A percentile compares a stretch with the other conserved stretches of the same genome.
Conservation (phyloP, 768 basidiomycete genomes). For the Mycena galericulata region DNA sequence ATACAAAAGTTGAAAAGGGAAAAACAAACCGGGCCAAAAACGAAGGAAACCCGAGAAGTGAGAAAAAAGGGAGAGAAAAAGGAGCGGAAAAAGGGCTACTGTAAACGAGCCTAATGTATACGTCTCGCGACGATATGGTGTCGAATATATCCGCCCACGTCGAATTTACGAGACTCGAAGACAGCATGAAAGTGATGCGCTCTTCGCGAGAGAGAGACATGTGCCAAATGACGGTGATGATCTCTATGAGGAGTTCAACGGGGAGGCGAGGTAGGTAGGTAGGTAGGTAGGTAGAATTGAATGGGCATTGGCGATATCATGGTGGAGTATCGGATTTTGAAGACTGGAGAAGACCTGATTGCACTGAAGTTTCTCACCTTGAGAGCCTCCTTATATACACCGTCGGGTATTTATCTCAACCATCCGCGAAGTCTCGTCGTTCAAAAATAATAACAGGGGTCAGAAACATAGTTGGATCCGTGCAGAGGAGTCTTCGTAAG, state of each 20-base stretch:
- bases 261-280: constrained; percentile 30
- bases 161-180: constrained; percentile 35
- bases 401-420: not conserved
- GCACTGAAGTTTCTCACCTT: not conserved
- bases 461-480: too few relatives aligned
- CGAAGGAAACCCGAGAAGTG: too few relatives aligned
- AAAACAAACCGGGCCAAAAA: too few relatives aligned
- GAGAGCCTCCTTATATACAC: not conserved
- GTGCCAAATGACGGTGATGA: constrained; percentile 32
- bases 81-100: too few relatives aligned
- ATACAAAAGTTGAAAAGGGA: too few relatives aligned
- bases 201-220: constrained; percentile 28
- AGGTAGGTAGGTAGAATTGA: too few relatives aligned
- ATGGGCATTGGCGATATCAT: too few relatives aligned
- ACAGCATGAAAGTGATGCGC: constrained; percentile 34
- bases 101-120: too few relatives aligned
- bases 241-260: constrained; percentile 32
- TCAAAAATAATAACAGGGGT: too few relatives aligned
- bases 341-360: not conserved
- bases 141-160: constrained; percentile 32
- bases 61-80: too few relatives aligned
- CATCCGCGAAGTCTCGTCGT: constrained; percentile 11
- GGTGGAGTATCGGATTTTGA: not conserved
- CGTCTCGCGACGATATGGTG: constrained; percentile 31
- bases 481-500: too few relatives aligned